Evolutionary conservation across 192 early-diverging fungal species (phyloP), one percentile per base, ranked within the genome.

Genomic region (Coemansia aciculifera): DNA sequence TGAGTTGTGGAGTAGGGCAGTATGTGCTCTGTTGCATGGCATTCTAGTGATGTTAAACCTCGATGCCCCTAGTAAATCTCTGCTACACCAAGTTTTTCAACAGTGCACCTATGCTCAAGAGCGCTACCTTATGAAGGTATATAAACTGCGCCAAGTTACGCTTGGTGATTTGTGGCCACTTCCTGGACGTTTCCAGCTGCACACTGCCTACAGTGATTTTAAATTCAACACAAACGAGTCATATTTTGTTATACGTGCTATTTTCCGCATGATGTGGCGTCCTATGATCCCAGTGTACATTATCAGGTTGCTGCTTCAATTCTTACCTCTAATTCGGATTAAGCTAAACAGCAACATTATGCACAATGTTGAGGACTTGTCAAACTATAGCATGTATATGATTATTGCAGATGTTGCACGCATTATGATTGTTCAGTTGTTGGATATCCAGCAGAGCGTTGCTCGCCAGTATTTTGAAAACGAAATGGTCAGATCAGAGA

Each of bases 241-340:
- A 8, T 38, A 75, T 13, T 80, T 80, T 64, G 36, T 80, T 10
- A 3, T 80, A 2, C 73, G 67, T 1, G 78, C 78, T 5, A 63
- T 80, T 17, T 31, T 71, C 5, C 62, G 70, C 3, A 54, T 66
- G 66, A 64, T 65, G 15, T 80, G 78, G 78, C 69, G 69, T 4
- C 62, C 69, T 9, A 56, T 80, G 42, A 24, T 72, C 24, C 78
- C 73, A 3, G 15, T 72, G n/a, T 80, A 71, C 37, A 44, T 72
- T 7, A 36, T 61, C 3, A 63, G 62, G 10, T 56, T 36, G 27
- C 13, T 75, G n/a, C 11, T 66, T 0, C 48, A 68, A 29, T 44
- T 49, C 1, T 37, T 64, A 2, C n/a, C 23, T 15, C 40, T 75
- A 5, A 19, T 38, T 17, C 12, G 42, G 7, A 42, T 59, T 13